These are phyloP conservation scores for Neocatenulostroma microsporum DNA, from an alignment of 2,329 filamentous ascomycete species.

Conservation along the genomic window DNA sequence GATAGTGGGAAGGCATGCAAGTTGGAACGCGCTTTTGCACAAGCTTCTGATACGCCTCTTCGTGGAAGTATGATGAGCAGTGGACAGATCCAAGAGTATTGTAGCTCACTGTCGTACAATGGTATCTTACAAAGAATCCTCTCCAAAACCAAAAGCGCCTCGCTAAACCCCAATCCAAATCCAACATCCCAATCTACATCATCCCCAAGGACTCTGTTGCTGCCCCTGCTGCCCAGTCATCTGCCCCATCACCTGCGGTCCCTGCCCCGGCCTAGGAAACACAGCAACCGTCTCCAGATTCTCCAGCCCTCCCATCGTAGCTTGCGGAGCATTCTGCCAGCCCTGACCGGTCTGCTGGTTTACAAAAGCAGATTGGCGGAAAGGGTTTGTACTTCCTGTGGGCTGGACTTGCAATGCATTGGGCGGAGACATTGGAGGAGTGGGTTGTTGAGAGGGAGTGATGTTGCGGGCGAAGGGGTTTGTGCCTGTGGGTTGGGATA, in stretches of 20 bases:
- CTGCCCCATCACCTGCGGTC: conserved; percentile 10
- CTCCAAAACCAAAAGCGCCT: too few species aligned
- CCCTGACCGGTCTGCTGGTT: conserved; percentile 81
- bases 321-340: conserved; percentile 69
- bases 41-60: too few species aligned
- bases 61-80: too few species aligned
- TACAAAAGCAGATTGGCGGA: conserved; percentile 82
- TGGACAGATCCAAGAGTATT: too few species aligned
- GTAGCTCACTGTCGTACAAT: too few species aligned
- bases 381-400: conserved; percentile 89
- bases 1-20: too few species aligned
- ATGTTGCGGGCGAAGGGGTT: conserved; percentile 60
- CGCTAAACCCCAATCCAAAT: conserved; percentile 1
- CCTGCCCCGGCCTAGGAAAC: conserved; percentile 68
- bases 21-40: too few species aligned
- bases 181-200: conserved; percentile 1
- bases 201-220: conserved; percentile 23
- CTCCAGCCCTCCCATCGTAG: conserved; percentile 73
- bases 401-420: conserved; percentile 58
- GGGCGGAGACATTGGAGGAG: conserved; percentile 31
- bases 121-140: too few species aligned
- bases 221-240: conserved; percentile 18
- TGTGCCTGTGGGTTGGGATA: conserved; percentile 57
- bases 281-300: conserved; percentile 70
- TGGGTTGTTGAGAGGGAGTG: conserved; percentile 35